phyloP scores from a whole-genome alignment of 805 yeast genomes.

The Yarrowia divulgata region DNA sequence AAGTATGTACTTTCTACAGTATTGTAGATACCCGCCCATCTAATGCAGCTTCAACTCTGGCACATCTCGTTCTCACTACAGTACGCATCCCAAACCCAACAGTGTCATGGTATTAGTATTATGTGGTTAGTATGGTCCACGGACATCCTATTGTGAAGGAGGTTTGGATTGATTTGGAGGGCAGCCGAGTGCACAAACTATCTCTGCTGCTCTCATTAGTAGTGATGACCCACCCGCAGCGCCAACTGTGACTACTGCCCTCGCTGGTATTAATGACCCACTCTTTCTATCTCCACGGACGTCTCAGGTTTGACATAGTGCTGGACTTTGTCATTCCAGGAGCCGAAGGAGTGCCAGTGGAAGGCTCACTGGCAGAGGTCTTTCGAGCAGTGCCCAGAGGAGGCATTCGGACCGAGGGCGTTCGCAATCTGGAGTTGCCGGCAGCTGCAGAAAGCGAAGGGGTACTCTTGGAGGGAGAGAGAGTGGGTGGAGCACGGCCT shows the following conservation, averaged over 20 bases:
- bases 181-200: no score
- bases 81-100: not conserved
- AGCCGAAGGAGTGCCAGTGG: not conserved
- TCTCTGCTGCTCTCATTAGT: no score
- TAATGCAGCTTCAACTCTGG: no score
- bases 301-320: constrained; percentile 17
- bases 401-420: constrained; percentile 20
- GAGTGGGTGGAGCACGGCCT: not conserved
- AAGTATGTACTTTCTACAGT: no score
- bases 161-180: not conserved
- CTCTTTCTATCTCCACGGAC: constrained; percentile 3
- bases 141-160: not conserved
- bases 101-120: constrained; percentile 15
- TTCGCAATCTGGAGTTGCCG: constrained; percentile 12
- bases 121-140: constrained; percentile 33
- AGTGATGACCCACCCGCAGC: no score
- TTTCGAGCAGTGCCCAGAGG: constrained; percentile 1
- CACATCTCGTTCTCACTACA: not conserved
- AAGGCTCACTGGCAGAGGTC: constrained; percentile 16
- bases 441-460: constrained; percentile 31
- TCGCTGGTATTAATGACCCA: no score
- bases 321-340: constrained; percentile 8
- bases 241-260: no score
- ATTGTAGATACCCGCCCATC: no score
- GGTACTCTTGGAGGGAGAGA: constrained; percentile 10